These are phyloP conservation scores for Amanita rubescens DNA, from an alignment of 768 basidiomycete species.

Conservation along the genomic window DNA sequence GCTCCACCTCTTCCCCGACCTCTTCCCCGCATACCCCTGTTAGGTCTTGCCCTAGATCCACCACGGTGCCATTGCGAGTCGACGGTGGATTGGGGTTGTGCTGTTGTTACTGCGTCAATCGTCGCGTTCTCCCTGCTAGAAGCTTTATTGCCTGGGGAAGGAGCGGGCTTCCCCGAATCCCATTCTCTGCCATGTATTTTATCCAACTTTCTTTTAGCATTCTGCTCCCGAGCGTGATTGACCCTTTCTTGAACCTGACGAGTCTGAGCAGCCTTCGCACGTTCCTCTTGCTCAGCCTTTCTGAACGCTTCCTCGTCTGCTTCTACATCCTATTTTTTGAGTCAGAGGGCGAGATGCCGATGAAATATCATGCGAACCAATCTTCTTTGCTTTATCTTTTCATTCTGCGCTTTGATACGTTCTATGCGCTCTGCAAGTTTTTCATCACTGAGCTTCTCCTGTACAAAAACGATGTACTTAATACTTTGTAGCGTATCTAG, in stretches of 20 bases:
- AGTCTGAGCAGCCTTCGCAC: slow-evolving; percentile 44
- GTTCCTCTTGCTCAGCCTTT: slow-evolving; percentile 60
- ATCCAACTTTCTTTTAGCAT: slow-evolving; percentile 76
- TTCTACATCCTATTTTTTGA: slow-evolving; percentile 48
- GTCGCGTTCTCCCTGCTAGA: not conserved
- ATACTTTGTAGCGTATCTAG: not conserved
- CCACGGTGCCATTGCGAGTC: slow-evolving; percentile 14
- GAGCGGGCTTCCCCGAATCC: slow-evolving; percentile 81
- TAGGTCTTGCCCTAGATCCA: slow-evolving; percentile 22
- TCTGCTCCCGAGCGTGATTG: slow-evolving; percentile 67
- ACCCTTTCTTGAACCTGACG: slow-evolving; percentile 65
- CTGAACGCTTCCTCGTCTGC: slow-evolving; percentile 78
- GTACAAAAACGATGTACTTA: slow-evolving; percentile 6
- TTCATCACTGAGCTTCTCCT: slow-evolving; percentile 68
- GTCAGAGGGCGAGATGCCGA: not conserved
- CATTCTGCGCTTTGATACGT: slow-evolving; percentile 64
- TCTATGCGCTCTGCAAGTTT: slow-evolving; percentile 64
- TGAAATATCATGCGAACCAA: slow-evolving; percentile 31
- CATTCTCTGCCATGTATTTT: slow-evolving; percentile 74
- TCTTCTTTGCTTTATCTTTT: slow-evolving; percentile 67
- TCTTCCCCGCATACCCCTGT: slow-evolving; percentile 29
- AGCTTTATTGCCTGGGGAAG: not conserved
- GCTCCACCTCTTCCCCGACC: slow-evolving; percentile 5
- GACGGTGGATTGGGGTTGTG: slow-evolving; percentile 17
- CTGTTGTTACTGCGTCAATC: not conserved